Percentiles rank a stretch among this genome's conserved stretches.
These are phyloP conservation scores for Chaetomium fimeti DNA, from an alignment of 495 filamentous ascomycete genomes.

Conservation along the genomic window DNA sequence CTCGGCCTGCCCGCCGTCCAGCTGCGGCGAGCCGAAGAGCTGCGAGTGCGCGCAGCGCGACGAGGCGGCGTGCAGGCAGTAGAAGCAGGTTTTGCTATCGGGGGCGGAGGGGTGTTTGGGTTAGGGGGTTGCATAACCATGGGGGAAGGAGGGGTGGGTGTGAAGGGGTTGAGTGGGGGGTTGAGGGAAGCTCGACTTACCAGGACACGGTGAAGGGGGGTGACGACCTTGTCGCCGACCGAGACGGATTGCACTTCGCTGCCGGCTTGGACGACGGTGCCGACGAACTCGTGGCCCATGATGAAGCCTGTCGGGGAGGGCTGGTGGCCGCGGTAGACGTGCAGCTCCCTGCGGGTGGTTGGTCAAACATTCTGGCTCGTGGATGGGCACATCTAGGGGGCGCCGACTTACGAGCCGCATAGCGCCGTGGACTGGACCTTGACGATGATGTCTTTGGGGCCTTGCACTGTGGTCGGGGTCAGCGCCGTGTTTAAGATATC, in stretches of 20 bases:
- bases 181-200: constrained; percentile 48
- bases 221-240: constrained; percentile 75
- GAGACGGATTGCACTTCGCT: constrained; percentile 64
- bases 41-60: constrained; percentile 74
- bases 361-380: constrained; percentile 2
- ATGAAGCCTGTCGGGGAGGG: constrained; percentile 49
- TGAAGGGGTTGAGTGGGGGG: background rate
- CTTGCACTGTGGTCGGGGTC: constrained; percentile 51
- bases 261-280: constrained; percentile 68
- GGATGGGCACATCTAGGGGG: background rate
- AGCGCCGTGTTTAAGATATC: background rate
- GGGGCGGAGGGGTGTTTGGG: background rate
- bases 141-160: constrained; percentile 10
- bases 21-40: constrained; percentile 69
- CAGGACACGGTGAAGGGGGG: constrained; percentile 88
- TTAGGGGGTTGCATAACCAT: background rate
- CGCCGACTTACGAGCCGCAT: constrained; percentile 75
- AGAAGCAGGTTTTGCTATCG: constrained; percentile 71
- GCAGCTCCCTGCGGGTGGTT: constrained; percentile 61
- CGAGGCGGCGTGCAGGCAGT: constrained; percentile 78
- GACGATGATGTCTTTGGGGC: constrained; percentile 75
- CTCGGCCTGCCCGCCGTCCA: constrained; percentile 90
- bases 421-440: constrained; percentile 84
- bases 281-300: constrained; percentile 81
- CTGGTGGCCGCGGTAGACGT: constrained; percentile 84